Conservation (phyloP, 306 rosid genomes). For the Neltuma alba region DNA sequence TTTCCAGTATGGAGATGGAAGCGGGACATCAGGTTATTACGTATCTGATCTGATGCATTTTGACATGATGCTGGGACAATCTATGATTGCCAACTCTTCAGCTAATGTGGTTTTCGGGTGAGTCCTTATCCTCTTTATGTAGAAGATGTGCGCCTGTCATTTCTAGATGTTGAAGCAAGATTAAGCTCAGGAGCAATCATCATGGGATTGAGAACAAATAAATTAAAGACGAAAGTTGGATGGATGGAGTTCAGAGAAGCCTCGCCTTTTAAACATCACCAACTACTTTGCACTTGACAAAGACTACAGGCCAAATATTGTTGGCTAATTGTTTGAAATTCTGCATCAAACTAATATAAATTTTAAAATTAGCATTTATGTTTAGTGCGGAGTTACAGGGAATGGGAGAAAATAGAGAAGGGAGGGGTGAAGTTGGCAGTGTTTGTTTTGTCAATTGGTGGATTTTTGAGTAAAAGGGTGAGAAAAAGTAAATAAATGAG, state of each 20-base stretch:
- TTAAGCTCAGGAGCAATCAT: background rate
- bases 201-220: slow-evolving; percentile 11
- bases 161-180: background rate
- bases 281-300: background rate
- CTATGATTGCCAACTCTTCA: slow-evolving; percentile 62
- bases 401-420: slow-evolving; percentile 22
- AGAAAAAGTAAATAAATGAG: background rate
- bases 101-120: slow-evolving; percentile 87
- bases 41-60: slow-evolving; percentile 72
- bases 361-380: background rate
- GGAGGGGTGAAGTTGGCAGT: background rate
- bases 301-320: background rate
- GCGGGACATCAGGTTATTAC: slow-evolving; percentile 85
- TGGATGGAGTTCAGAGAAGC: slow-evolving; percentile 23
- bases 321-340: background rate
- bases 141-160: background rate
- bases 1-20: slow-evolving; percentile 87
- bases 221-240: slow-evolving; percentile 27
- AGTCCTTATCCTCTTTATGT: slow-evolving; percentile 41
- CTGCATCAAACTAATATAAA: background rate
- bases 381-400: background rate
- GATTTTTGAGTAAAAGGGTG: slow-evolving; percentile 1
- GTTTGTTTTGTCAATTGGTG: slow-evolving; percentile 16
- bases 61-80: slow-evolving; percentile 75
- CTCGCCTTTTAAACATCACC: background rate